Evolutionary conservation across 2,329 filamentous ascomycete genomes (phyloP).

Genomic region (Fusarium abutilonis): DNA sequence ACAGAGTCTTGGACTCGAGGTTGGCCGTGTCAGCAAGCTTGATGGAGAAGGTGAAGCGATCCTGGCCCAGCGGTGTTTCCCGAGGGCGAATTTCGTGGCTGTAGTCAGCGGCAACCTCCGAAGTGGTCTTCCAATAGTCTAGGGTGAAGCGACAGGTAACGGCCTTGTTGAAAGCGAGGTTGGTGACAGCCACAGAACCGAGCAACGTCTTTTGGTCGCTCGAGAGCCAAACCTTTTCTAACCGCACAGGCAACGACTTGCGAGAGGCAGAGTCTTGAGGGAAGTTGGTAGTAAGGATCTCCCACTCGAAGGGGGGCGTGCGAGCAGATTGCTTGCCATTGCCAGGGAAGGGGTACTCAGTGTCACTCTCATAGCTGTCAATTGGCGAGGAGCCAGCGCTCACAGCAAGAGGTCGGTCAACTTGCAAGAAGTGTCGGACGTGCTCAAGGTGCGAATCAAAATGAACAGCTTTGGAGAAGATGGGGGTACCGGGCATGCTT

Average conservation of each 20-base stretch:
- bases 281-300: conserved; percentile 86
- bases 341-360: conserved; percentile 84
- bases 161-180: conserved; percentile 87
- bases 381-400: conserved; percentile 93
- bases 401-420: conserved; percentile 94
- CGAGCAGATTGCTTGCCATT: conserved; percentile 54
- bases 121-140: conserved; percentile 99
- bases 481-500: conserved; percentile 97
- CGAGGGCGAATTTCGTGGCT: conserved; percentile 78
- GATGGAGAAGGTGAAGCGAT: conserved; percentile 94
- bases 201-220: conserved; percentile 86
- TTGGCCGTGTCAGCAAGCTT: conserved; percentile 91
- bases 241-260: conserved; percentile 73
- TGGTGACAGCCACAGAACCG: conserved; percentile 84
- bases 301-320: conserved; percentile 78
- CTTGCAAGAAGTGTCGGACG: conserved; percentile 92
- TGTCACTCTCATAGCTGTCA: conserved; percentile 86
- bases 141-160: conserved; percentile 95
- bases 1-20: conserved; percentile 90
- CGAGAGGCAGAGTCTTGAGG: conserved; percentile 66
- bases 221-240: conserved; percentile 89
- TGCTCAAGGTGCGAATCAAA: conserved; percentile 97
- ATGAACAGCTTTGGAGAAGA: conserved; percentile 96
- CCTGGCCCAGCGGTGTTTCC: conserved; percentile 73
- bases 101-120: conserved; percentile 91